Conservation (phyloP, 495 filamentous ascomycete species). For the Penicillium odoratum region DNA sequence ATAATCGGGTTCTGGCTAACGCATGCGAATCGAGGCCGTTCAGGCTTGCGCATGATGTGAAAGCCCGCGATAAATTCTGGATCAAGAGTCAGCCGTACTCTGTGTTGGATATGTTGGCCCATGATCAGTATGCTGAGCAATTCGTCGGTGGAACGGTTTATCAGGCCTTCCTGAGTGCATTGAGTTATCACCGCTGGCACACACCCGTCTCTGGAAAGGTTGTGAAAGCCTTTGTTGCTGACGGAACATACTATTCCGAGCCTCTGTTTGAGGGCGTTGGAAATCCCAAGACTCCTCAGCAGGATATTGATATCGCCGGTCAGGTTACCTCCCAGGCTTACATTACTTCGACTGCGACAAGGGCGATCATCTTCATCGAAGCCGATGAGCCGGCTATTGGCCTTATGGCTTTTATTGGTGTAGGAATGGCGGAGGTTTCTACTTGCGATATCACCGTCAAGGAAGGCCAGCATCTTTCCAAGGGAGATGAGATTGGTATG, state of each 20-base stretch:
- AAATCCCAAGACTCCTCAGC: constrained; percentile 40
- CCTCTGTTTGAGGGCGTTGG: constrained; percentile 52
- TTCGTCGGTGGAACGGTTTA: constrained; percentile 66
- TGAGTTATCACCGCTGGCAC: constrained; percentile 74
- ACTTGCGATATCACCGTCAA: constrained; percentile 66
- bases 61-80: constrained; percentile 56
- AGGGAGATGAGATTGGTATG: constrained; percentile 70
- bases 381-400: constrained; percentile 67
- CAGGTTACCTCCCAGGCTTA: constrained; percentile 67
- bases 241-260: constrained; percentile 71
- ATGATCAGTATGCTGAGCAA: constrained; percentile 48
- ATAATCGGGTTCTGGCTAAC: constrained; percentile 55
- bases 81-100: constrained; percentile 68
- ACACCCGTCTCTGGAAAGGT: constrained; percentile 60
- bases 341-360: constrained; percentile 55
- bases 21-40: constrained; percentile 62
- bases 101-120: constrained; percentile 59
- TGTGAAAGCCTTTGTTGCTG: constrained; percentile 51
- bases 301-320: constrained; percentile 56
- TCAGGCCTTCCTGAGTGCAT: constrained; percentile 63
- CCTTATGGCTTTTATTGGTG: constrained; percentile 62
- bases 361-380: constrained; percentile 67
- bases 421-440: constrained; percentile 73
- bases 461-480: constrained; percentile 58
- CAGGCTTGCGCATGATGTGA: constrained; percentile 25